Conservation (phyloP, 2,329 filamentous ascomycete species). For the Blastomyces percursus region DNA sequence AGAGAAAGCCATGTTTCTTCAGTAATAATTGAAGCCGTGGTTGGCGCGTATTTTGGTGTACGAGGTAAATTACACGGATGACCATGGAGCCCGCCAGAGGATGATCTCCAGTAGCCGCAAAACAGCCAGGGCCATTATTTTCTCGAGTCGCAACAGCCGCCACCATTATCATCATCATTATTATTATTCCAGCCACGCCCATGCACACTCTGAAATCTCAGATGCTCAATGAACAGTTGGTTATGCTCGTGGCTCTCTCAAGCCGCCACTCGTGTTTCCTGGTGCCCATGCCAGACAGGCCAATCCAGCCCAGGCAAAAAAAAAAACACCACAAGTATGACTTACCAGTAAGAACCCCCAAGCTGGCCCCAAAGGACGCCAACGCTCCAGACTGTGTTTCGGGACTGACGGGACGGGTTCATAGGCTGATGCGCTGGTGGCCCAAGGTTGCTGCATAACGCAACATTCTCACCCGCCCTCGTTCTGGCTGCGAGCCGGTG, state of each 20-base stretch:
- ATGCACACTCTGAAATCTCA: no score
- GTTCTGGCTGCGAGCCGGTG: not conserved
- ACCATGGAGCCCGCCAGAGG: not conserved
- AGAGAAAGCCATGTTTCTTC: not conserved
- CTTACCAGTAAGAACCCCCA: not conserved
- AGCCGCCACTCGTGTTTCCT: not conserved
- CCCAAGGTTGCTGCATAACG: not conserved
- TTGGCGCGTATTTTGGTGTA: not conserved
- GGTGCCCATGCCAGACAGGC: no score
- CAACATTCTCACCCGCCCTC: not conserved
- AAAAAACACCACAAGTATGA: no score
- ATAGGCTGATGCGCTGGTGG: not conserved
- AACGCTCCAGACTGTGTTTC: not conserved
- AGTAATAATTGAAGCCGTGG: not conserved
- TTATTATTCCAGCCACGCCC: no score
- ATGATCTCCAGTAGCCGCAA: not conserved
- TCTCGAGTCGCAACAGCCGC: not conserved
- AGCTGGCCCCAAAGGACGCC: not conserved
- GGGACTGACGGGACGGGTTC: not conserved
- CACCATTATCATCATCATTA: not conserved
- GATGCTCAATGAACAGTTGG: not conserved
- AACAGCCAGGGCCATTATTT: not conserved
- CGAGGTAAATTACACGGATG: not conserved
- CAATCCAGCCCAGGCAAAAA: not conserved
- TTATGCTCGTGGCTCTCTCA: not conserved